Conservation (phyloP, 2,329 filamentous ascomycete genomes). For the Colletotrichum sp. region DNA sequence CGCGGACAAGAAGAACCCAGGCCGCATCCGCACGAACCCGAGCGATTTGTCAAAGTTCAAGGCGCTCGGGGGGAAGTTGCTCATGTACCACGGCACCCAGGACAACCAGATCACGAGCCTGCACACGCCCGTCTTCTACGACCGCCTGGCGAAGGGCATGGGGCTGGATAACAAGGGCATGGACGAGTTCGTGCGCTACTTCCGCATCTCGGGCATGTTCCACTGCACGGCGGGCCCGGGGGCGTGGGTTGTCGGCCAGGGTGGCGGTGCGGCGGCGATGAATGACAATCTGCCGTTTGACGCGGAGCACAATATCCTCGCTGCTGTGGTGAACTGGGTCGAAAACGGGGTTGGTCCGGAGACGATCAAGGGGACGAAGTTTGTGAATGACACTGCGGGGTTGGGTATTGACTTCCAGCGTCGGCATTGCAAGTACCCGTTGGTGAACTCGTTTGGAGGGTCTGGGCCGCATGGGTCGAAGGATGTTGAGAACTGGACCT, state of each 20-base stretch:
- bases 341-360: slow-evolving; percentile 47
- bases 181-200: slow-evolving; percentile 57
- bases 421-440: slow-evolving; percentile 5
- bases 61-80: slow-evolving; percentile 46
- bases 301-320: slow-evolving; percentile 47
- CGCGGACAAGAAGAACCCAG: slow-evolving; percentile 35
- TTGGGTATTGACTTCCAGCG: slow-evolving; percentile 9
- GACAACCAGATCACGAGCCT: slow-evolving; percentile 48
- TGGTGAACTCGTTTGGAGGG: not conserved
- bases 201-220: slow-evolving; percentile 58
- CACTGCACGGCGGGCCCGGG: slow-evolving; percentile 56
- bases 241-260: slow-evolving; percentile 38
- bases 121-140: slow-evolving; percentile 54
- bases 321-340: slow-evolving; percentile 54
- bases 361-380: slow-evolving; percentile 39
- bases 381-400: slow-evolving; percentile 24
- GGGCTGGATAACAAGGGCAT: slow-evolving; percentile 34
- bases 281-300: slow-evolving; percentile 30
- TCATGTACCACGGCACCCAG: slow-evolving; percentile 51
- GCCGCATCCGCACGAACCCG: slow-evolving; percentile 40
- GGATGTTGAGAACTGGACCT: not conserved
- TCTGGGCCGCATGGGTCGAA: not conserved
- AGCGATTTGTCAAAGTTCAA: slow-evolving; percentile 44
- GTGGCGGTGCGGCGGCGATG: slow-evolving; percentile 8
- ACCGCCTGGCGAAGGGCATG: slow-evolving; percentile 50